These are phyloP conservation scores for Escovopsis weberi DNA, from an alignment of 2,329 filamentous ascomycete genomes.

Conservation along the genomic window DNA sequence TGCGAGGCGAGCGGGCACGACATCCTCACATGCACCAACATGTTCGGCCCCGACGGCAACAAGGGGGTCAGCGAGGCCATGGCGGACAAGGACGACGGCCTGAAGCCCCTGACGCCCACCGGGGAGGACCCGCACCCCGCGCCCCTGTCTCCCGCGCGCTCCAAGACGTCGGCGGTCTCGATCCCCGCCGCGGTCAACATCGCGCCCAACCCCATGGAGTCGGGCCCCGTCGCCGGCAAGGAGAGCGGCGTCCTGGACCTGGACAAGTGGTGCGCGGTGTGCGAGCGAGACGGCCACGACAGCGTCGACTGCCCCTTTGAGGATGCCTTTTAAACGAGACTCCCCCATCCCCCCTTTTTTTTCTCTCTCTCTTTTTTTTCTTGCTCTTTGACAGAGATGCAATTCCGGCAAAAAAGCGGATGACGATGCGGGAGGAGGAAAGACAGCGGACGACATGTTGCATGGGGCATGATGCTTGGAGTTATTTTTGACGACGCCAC, in stretches of 20 bases:
- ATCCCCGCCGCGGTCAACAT: conserved; percentile 29
- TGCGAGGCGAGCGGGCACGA: conserved; percentile 88
- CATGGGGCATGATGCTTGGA: no score
- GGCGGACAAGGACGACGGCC: conserved; percentile 24
- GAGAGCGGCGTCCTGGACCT: conserved; percentile 65
- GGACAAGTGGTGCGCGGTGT: conserved; percentile 92
- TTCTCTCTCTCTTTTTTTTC: no score
- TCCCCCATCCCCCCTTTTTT: not conserved
- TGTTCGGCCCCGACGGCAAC: conserved; percentile 46
- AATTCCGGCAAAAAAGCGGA: no score
- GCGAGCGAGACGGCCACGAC: conserved; percentile 90
- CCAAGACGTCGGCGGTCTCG: conserved; percentile 25
- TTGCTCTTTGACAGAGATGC: no score
- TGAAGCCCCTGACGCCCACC: conserved; percentile 25
- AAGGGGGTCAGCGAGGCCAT: conserved; percentile 18
- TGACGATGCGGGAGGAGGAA: no score
- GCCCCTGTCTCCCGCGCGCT: conserved; percentile 37
- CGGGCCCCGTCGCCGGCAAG: conserved; percentile 61
- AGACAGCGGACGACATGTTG: no score
- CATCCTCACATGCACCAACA: conserved; percentile 84
- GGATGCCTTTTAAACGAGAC: conserved; percentile 46
- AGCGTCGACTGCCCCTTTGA: conserved; percentile 92
- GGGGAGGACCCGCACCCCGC: conserved; percentile 35
- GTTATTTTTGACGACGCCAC: no score
- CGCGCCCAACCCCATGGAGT: conserved; percentile 48